Evolutionary conservation across 2,329 filamentous ascomycete genomes (phyloP).

Genomic region (Drechslerella coelobrocha): DNA sequence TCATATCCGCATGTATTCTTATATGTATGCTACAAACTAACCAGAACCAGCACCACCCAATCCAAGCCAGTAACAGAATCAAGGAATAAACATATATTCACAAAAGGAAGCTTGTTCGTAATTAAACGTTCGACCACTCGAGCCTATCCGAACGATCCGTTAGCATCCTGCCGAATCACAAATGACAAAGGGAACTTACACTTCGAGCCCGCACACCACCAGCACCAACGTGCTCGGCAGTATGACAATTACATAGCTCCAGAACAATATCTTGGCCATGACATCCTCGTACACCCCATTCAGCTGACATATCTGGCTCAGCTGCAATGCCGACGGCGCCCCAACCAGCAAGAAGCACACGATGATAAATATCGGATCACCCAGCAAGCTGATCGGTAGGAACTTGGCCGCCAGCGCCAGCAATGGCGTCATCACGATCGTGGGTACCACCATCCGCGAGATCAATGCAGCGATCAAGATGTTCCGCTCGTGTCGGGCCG

Average conservation of each 20-base stretch:
- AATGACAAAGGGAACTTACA: slow-evolving; percentile 57
- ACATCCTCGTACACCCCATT: slow-evolving; percentile 94
- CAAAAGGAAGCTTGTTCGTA: slow-evolving; percentile 26
- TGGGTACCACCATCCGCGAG: slow-evolving; percentile 90
- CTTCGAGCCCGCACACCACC: slow-evolving; percentile 89
- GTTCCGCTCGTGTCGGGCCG: slow-evolving; percentile 69
- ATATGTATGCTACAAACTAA: not conserved
- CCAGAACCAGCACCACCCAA: not conserved
- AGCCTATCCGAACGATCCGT: not conserved
- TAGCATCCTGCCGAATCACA: not conserved
- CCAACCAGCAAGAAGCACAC: slow-evolving; percentile 96
- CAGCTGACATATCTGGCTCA: slow-evolving; percentile 98
- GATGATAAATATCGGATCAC: slow-evolving; percentile 97
- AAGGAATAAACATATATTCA: not conserved
- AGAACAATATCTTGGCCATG: slow-evolving; percentile 91
- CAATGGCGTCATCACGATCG: slow-evolving; percentile 87
- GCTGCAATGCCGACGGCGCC: slow-evolving; percentile 87
- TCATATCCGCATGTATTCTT: too few species aligned
- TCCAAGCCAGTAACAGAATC: not conserved
- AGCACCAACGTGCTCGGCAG: slow-evolving; percentile 88
- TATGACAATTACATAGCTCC: slow-evolving; percentile 85
- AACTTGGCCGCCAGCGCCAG: slow-evolving; percentile 87
- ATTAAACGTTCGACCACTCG: not conserved
- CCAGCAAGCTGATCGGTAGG: slow-evolving; percentile 88
- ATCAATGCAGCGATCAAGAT: slow-evolving; percentile 85